Evolutionary conservation across 441 rosid species (phyloP), one percentile per base, ranked within the genome.

Genomic region (Pelargonium exstipulatum): DNA sequence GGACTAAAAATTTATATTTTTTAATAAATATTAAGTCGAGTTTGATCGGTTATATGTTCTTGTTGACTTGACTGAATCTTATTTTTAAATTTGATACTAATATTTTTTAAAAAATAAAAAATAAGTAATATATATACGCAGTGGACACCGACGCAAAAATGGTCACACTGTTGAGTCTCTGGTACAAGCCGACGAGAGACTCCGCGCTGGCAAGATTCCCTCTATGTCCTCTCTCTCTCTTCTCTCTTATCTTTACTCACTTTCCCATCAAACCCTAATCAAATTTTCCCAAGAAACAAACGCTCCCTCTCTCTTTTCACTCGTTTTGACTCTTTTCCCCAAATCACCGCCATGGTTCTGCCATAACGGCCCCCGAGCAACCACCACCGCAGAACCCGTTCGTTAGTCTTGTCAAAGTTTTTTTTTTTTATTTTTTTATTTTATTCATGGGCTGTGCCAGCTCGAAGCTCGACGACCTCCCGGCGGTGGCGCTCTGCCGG

Each of bases 381-480:
- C 16, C 20, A 1, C 17, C 48, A 32, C 63, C 57, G 67, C 26
- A 70, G 73, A 64, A 76, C 55, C 77, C 14, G 3, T 60, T 63
- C 69, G 73, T 65, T 74, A 10, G 13, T 58, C 62, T 18, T 2
- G 57, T 58, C 22, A 0, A 40, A 64, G 57, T 2, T 67, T 2
- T 3, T 5, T 65, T 18, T 9, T n/a, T n/a, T n/a, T n/a, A n/a
- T n/a, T n/a, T n/a, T n/a, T n/a, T n/a, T n/a, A n/a, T n/a, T n/a
- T 24, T 64, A 0, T 8, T 13, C 17, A 87, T 89, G 98, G 99
- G 99, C 58, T 95, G 99, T 69, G 67, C 93, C 18, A 78, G 4
- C 70, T 95, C 99, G 0, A 95, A 90, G 85, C 82, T 87, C 32
- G 97, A 95, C 74, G 97, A 95, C 82, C 91, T 89, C 3, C 97